Evolutionary conservation across 2,329 filamentous ascomycete genomes (phyloP).

Genomic region (Monilinia laxa): DNA sequence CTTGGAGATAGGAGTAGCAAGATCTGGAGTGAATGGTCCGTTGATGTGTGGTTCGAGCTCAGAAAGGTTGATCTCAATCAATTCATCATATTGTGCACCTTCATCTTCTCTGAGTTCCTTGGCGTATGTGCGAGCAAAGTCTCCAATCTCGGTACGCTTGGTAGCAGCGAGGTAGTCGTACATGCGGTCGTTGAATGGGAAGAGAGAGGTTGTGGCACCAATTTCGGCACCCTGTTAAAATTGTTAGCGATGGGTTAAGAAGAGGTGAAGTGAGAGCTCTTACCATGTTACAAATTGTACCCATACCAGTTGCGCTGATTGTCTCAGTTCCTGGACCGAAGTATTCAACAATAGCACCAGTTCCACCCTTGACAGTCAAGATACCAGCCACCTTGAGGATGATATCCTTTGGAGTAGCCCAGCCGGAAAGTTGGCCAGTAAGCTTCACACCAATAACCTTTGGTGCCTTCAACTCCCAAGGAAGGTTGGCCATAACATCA

Average conservation of each 20-base stretch:
- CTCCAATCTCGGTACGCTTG: conserved; percentile 85
- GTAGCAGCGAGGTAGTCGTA: conserved; percentile 92
- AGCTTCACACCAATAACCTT: conserved; percentile 97
- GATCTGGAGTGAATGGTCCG: conserved; percentile 96
- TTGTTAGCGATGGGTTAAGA: neutral
- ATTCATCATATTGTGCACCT: conserved; percentile 90
- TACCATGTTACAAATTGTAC: conserved; percentile 67
- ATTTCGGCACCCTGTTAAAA: conserved; percentile 57
- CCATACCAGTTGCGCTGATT: conserved; percentile 83
- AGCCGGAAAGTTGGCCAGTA: conserved; percentile 83
- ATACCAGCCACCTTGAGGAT: conserved; percentile 97
- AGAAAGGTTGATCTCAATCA: conserved; percentile 93
- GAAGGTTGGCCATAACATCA: conserved; percentile 95
- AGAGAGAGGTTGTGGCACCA: conserved; percentile 86
- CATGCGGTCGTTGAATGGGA: conserved; percentile 98
- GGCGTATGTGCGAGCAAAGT: conserved; percentile 82
- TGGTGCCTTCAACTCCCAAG: conserved; percentile 97
- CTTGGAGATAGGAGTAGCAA: conserved; percentile 96
- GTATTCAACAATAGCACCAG: conserved; percentile 85
- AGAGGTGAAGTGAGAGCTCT: neutral
- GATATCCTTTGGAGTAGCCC: conserved; percentile 93
- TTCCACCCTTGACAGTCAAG: conserved; percentile 96
- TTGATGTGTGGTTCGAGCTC: conserved; percentile 98
- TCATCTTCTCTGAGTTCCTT: conserved; percentile 84
- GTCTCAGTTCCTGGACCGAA: conserved; percentile 70